Conservation (phyloP, 805 yeast genomes). For the Sugiyamaella valdiviana region DNA sequence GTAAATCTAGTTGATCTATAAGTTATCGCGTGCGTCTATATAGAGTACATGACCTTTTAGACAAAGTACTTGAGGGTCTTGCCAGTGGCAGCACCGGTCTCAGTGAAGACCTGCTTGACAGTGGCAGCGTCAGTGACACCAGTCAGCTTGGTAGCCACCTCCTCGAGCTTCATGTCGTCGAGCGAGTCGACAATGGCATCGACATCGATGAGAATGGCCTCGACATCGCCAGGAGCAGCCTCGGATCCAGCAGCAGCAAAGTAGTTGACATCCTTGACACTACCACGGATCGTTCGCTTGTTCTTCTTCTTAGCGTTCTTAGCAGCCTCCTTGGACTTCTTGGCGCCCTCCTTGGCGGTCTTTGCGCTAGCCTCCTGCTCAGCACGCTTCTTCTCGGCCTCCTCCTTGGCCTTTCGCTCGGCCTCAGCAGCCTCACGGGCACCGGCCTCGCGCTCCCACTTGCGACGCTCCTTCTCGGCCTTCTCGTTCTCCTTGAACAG, state of each 20-base stretch:
- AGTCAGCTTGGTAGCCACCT: constrained; percentile 62
- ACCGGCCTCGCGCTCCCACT: constrained; percentile 98
- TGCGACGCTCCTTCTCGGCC: constrained; percentile 87
- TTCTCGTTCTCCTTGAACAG: constrained; percentile 88
- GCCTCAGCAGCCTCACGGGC: constrained; percentile 93
- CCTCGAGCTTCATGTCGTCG: constrained; percentile 70
- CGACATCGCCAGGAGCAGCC: constrained; percentile 55
- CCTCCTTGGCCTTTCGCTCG: constrained; percentile 79
- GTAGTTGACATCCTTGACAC: constrained; percentile 78
- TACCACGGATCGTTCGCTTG: constrained; percentile 76
- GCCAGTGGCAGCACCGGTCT: constrained; percentile 1
- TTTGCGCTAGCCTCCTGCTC: constrained; percentile 66
- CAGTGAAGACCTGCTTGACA: constrained; percentile 39
- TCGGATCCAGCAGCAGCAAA: constrained; percentile 66
- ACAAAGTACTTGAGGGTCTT: constrained; percentile 25
- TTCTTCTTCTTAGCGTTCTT: constrained; percentile 89
- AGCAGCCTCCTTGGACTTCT: constrained; percentile 95
- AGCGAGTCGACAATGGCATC: constrained; percentile 72
- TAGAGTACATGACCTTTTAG: constrained; percentile 8
- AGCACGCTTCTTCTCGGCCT: constrained; percentile 73
- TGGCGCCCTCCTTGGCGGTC: constrained; percentile 66
- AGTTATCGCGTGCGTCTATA: background rate
- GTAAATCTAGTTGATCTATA: no score
- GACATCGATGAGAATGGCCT: constrained; percentile 51
- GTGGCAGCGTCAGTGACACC: constrained; percentile 47